phyloP scores from a whole-genome alignment of 2,329 filamentous ascomycete species.

The Colletotrichum karsti region DNA sequence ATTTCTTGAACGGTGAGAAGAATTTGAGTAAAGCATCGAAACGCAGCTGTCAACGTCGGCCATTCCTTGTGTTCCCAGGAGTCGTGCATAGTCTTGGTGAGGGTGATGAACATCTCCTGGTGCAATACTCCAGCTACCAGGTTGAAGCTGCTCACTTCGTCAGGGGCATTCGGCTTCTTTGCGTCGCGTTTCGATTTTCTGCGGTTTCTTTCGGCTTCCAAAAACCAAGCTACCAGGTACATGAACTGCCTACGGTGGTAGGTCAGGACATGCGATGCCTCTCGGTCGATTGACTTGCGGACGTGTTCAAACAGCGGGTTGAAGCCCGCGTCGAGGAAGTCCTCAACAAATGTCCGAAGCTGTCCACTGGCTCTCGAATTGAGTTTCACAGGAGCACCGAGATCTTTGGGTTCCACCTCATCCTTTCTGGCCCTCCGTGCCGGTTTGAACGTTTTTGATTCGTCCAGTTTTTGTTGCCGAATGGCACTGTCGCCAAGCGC shows the following conservation, averaged over 20 bases:
- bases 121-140: conserved; percentile 90
- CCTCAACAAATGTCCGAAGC: conserved; percentile 84
- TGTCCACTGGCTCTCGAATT: conserved; percentile 78
- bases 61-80: conserved; percentile 85
- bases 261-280: conserved; percentile 81
- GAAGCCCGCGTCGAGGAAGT: conserved; percentile 95
- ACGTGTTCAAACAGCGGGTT: conserved; percentile 89
- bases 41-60: conserved; percentile 85
- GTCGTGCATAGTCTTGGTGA: conserved; percentile 84
- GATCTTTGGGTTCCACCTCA: conserved; percentile 74
- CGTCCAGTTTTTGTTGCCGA: conserved; percentile 89
- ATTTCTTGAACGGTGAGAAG: conserved; percentile 93
- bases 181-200: conserved; percentile 66
- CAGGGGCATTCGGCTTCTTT: conserved; percentile 49
- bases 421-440: conserved; percentile 71
- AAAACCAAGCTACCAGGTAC: conserved; percentile 92
- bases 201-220: conserved; percentile 83
- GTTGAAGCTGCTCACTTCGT: conserved; percentile 79
- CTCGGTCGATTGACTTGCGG: conserved; percentile 88
- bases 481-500: conserved; percentile 77
- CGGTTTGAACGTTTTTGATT: conserved; percentile 88
- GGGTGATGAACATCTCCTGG: conserved; percentile 91
- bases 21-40: conserved; percentile 96
- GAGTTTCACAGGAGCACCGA: conserved; percentile 77
- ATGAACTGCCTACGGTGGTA: conserved; percentile 88